Evolutionary conservation across 1,284 basidiomycete genomes (phyloP), one percentile per base, ranked within the genome.

Genomic region (Porogramme epimiltina): DNA sequence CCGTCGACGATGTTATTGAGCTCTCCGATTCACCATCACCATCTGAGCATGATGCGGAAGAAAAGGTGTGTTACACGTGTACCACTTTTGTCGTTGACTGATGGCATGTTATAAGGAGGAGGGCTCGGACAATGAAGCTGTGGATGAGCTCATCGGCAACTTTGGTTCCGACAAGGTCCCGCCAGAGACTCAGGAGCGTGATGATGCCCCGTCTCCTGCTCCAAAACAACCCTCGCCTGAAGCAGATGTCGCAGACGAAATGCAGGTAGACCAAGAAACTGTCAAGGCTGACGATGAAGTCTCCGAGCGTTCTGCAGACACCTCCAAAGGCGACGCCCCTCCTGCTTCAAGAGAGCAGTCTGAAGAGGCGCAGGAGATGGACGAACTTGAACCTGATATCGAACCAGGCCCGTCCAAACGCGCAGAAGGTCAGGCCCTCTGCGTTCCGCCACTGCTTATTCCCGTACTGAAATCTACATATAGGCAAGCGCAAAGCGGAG

Each of bases 401-500:
- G n/a, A 42, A 31, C 18, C n/a, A 15, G 47, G 31, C 2, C 26
- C 23, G 13, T 28, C 42, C 15, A 18, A 44, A 4, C 53, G 56
- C 16, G 42, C 51, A 25, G 59, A 60, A 42, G 58, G 56, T 57
- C n/a, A 25, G 52, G 26, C 8, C 16, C 13, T 31, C 10, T 18
- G 10, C 15, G 2, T 19, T 8, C 13, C 15, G 5, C 4, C 2
- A 18, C 16, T 36, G 26, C 26, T 23, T 37, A 38, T 42, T 19
- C 2, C n/a, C n/a, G 16, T 6, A 49, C 10, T 9, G 33, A 39
- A 15, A 23, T 0, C n/a, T n/a, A n/a, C n/a, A n/a, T n/a, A n/a
- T 37, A 59, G 58, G 75, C 38, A 91, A 91, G 73, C 84, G 89
- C 49, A 88, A 88, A 64, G 77, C 78, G 2, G 77, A 81, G 6